Base-by-base conservation (phyloP, 768 basidiomycete genomes). In the Auricularia sp. region DNA sequence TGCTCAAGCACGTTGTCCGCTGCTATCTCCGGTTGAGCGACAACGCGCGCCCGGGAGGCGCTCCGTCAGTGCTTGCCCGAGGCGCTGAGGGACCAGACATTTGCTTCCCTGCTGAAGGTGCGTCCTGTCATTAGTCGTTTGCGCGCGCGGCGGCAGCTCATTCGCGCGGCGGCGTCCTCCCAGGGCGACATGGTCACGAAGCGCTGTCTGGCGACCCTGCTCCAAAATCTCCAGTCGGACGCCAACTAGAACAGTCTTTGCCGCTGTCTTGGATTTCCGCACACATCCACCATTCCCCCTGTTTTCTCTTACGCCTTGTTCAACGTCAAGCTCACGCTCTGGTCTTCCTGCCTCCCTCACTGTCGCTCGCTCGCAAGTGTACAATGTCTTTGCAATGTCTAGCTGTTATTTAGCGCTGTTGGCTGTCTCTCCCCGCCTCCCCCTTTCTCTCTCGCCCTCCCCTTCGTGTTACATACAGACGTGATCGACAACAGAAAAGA, bases 171-270 rank as follows among this genome's bases (percentile, higher is more conserved):
- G 3, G 54, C 4, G 18, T 39, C 21, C 42, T 35, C 21, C 8
- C 68, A 93, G 91, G 94, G 94, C 61, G 97, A 99, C 72, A 93
- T 96, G 88, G 97, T 98, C 69, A 99, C 97, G 34, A 96, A 95
- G 79, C 84, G 93, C 71, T 95, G 93, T 76, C 81, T 96, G 66
- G 90, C 91, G 59, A 94, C 92, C 37, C 82, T 96, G 37, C 82
- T 95, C 66, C 89, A 92, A 75, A 94, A 96, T 75, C 80, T 96
- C 16, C 67, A 69, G 45, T 37, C 64, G 24, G 66, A 67, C 24
- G 63, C 63, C 29, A 61, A 62, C 58, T 64, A 64, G 33, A 35
- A 59, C n/a, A 54, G 54, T 29, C 54, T 54, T 42, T 42, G 39
- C 39, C 39, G 39, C 39, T 42, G 39, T 42, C 39, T 42, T 42